Evolutionary conservation across 2,329 filamentous ascomycete species (phyloP), one percentile per base, ranked within the genome.

Genomic region (Ophiostoma sp.): DNA sequence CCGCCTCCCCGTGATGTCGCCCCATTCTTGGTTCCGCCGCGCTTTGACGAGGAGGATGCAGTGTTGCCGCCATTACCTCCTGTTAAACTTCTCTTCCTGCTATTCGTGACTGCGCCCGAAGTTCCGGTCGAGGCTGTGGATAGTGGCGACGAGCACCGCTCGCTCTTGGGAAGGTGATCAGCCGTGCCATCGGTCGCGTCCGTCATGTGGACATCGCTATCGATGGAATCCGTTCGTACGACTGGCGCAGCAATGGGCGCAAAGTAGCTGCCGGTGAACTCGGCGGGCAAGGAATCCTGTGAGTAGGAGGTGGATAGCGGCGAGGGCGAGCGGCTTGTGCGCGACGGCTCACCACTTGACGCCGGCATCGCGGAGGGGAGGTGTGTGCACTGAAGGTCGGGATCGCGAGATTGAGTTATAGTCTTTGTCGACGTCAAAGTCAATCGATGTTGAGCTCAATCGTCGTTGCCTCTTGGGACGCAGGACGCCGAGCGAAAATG

Each of bases 121-220:
- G 72, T 72, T 6, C 63, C 68, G 19, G 72, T 72, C 17, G 73
- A 59, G 72, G 42, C 55, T 0, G 59, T 73, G 3, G 72, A 71
- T 1, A 71, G 59, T 11, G 72, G 72, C 48, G 72, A 71, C 59
- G 72, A 73, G 22, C 33, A 55, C 15, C 69, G 72, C 52, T 72
- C 69, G 22, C 63, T 42, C 52, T 48, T 33, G 31, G 22, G 28
- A 39, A 19, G 1, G 59, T 48, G 19, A n/a, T 33, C 50, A 50
- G 69, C 39, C 22, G 63, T 64, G 42, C 57, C 73, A 68, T 74
- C 75, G 19, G 74, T 69, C 5, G 70, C 72, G 8, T 76, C 75
- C 0, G 74, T 72, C 75, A 76, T 76, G 5, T 74, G 70, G 4
- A 73, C 71, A 33, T 75, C 75, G 72, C 72, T 73, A 48, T 75